A percentile compares a stretch with the other conserved stretches of the same genome.
Evolutionary conservation across 257 asterid genomes (phyloP).

Genomic region (Solanum ossicruentum): DNA sequence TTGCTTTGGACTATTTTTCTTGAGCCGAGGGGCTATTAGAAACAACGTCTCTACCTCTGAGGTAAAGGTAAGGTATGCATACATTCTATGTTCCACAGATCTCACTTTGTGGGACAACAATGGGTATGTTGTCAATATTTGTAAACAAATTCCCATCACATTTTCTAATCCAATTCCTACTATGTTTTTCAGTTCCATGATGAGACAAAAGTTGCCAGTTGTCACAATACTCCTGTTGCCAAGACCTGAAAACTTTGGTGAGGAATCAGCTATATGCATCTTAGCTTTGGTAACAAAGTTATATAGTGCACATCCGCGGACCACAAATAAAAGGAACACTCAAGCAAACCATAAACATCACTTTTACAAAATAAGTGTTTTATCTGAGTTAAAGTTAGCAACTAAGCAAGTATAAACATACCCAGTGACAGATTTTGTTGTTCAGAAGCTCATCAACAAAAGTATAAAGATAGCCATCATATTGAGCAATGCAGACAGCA

Average conservation of each 20-base stretch:
- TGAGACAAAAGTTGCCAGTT: neutral
- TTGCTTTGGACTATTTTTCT: neutral
- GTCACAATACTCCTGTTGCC: neutral
- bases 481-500: slow-evolving; percentile 76
- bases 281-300: neutral
- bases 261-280: neutral
- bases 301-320: neutral
- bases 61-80: neutral
- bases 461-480: slow-evolving; percentile 69
- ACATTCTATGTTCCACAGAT: neutral
- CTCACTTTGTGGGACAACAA: neutral
- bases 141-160: neutral
- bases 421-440: slow-evolving; percentile 95
- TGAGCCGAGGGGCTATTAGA: neutral
- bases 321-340: neutral
- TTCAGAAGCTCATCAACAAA: slow-evolving; percentile 75
- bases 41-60: neutral
- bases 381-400: neutral
- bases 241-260: neutral
- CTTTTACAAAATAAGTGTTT: neutral
- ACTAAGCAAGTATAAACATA: slow-evolving; percentile 26
- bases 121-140: neutral
- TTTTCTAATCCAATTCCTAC: neutral
- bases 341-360: neutral
- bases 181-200: neutral